Evolutionary conservation across 106 monocot genomes (phyloP).

Genomic region (Allium sativum): DNA sequence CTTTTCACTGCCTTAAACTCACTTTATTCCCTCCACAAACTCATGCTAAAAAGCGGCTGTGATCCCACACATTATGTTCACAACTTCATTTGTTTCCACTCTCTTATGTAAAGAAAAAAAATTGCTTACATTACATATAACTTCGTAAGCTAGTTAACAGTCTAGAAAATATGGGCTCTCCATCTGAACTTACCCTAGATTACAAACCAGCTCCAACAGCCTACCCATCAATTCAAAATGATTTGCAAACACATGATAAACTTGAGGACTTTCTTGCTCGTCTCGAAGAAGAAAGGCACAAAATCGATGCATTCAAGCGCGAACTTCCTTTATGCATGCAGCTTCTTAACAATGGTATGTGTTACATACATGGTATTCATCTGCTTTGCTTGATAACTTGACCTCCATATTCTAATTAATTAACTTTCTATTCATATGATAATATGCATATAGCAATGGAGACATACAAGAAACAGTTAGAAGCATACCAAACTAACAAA

Average conservation of each 20-base stretch:
- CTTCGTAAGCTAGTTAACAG: too few species aligned
- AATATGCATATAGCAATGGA: constrained; percentile 49
- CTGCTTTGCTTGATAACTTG: neutral
- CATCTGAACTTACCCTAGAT: constrained; percentile 60
- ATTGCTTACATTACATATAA: neutral
- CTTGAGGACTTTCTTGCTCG: constrained; percentile 64
- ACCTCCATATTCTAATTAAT: neutral
- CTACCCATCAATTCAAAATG: constrained; percentile 14
- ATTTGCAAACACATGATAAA: constrained; percentile 21
- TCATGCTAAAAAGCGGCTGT: constrained; percentile 32
- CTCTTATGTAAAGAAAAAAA: constrained; percentile 4
- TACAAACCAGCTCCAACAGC: constrained; percentile 38
- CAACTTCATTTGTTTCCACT: constrained; percentile 1
- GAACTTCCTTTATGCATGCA: constrained; percentile 96
- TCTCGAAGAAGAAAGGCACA: constrained; percentile 73
- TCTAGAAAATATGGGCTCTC: constrained; percentile 32
- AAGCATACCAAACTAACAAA: constrained; percentile 20
- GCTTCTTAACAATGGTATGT: constrained; percentile 75
- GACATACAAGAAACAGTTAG: constrained; percentile 54
- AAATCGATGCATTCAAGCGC: constrained; percentile 91
- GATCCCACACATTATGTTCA: constrained; percentile 28
- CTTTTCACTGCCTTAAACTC: constrained; percentile 29
- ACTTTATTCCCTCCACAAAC: constrained; percentile 43
- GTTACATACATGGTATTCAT: neutral
- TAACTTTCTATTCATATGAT: neutral